These are phyloP conservation scores for Lophiostoma macrostomum DNA, from an alignment of 495 filamentous ascomycete species.

Conservation along the genomic window DNA sequence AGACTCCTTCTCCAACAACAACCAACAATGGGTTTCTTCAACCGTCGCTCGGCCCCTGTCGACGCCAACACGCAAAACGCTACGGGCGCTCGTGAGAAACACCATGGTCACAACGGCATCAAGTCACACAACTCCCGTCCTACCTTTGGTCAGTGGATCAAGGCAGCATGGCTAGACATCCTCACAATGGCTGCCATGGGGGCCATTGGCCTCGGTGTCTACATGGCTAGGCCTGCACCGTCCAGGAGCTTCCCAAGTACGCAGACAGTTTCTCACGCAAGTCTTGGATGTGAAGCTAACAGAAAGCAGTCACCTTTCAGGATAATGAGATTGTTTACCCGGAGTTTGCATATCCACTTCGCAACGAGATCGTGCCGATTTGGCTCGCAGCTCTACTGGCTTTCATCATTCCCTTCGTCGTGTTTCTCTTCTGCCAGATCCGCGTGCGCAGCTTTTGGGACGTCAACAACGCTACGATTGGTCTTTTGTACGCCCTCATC, in stretches of 20 bases:
- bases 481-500: constrained; percentile 59
- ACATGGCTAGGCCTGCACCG: constrained; percentile 54
- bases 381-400: constrained; percentile 55
- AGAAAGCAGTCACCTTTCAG: constrained; percentile 46
- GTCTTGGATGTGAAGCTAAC: no score
- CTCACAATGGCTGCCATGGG: constrained; percentile 57
- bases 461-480: constrained; percentile 59
- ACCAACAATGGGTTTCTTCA: constrained; percentile 30
- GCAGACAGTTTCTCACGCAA: no score
- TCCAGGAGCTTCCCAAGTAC: constrained; percentile 52
- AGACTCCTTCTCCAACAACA: not conserved
- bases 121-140: constrained; percentile 36
- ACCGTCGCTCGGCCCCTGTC: constrained; percentile 14
- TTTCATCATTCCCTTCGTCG: constrained; percentile 52
- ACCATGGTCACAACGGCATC: constrained; percentile 9
- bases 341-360: constrained; percentile 58
- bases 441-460: constrained; percentile 66
- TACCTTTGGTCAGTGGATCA: constrained; percentile 55
- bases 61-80: constrained; percentile 26
- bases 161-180: constrained; percentile 56
- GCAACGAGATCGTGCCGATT: constrained; percentile 63
- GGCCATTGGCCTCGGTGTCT: constrained; percentile 57
- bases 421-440: constrained; percentile 50
- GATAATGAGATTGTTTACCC: constrained; percentile 60
- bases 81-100: constrained; percentile 17